Conservation (phyloP, 1,139 yeast species). For the Blastobotrys raffinosifermentans region DNA sequence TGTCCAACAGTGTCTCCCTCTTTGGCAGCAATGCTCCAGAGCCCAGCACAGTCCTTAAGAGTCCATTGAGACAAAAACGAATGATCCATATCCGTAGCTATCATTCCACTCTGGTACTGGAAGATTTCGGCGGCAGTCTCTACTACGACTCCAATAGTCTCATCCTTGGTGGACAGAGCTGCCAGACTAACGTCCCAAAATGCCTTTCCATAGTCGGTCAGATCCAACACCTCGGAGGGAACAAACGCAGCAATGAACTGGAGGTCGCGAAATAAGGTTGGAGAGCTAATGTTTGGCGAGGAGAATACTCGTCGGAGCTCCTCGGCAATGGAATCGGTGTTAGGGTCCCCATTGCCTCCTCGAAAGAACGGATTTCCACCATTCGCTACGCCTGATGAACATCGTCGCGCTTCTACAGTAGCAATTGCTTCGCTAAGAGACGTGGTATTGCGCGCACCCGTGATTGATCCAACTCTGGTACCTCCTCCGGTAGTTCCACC, state of each 20-base stretch:
- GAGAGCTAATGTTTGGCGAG: conserved; percentile 24
- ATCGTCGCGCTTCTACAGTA: conserved; percentile 26
- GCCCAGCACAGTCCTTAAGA: conserved; percentile 26
- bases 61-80: conserved; percentile 22
- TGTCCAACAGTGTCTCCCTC: conserved; percentile 30
- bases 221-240: conserved; percentile 29
- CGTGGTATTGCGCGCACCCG: conserved; percentile 9
- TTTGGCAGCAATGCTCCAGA: conserved; percentile 30
- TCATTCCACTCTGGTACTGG: conserved; percentile 29
- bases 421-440: conserved; percentile 26
- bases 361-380: conserved; percentile 8
- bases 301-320: conserved; percentile 27
- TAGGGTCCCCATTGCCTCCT: conserved; percentile 20
- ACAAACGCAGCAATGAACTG: conserved; percentile 35
- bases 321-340: conserved; percentile 32
- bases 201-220: conserved; percentile 32
- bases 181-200: conserved; percentile 37
- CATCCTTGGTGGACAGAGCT: conserved; percentile 32
- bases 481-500: not conserved
- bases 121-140: conserved; percentile 32
- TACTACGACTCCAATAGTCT: conserved; percentile 27
- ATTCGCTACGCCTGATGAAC: conserved; percentile 18
- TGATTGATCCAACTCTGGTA: not conserved
- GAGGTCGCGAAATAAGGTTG: conserved; percentile 33
- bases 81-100: conserved; percentile 10